Conservation (phyloP, 108 stramenopile species). For the Nitzschia sp. region DNA sequence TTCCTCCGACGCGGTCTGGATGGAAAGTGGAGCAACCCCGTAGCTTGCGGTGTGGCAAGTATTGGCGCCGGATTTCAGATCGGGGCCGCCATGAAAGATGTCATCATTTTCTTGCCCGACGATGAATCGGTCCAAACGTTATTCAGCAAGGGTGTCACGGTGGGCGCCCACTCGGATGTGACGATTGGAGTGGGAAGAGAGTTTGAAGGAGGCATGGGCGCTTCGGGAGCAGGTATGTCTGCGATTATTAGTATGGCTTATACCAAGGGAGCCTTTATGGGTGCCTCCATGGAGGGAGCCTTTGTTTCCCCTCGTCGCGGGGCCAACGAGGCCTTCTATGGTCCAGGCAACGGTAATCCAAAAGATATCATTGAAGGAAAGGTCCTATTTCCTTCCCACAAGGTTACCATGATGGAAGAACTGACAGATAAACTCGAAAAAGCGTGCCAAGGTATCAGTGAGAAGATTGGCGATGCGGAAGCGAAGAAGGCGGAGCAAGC, state of each 20-base stretch:
- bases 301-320: not conserved
- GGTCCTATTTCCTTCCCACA: conserved; percentile 16
- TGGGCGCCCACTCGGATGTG: conserved; percentile 28
- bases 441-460: conserved; percentile 9
- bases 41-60: conserved; percentile 61
- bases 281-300: conserved; percentile 2
- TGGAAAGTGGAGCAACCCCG: conserved; percentile 67
- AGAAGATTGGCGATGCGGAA: conserved; percentile 7
- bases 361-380: not conserved
- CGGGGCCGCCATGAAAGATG: conserved; percentile 75
- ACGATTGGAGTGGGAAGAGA: conserved; percentile 41
- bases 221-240: conserved; percentile 33
- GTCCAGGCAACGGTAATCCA: not conserved
- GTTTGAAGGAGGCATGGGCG: conserved; percentile 38
- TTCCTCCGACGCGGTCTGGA: conserved; percentile 45
- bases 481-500: not conserved
- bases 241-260: conserved; percentile 26
- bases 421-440: conserved; percentile 18
- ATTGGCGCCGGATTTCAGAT: conserved; percentile 52
- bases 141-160: conserved; percentile 16
- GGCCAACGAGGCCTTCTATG: conserved; percentile 2
- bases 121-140: conserved; percentile 19
- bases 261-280: conserved; percentile 8
- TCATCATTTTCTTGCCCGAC: conserved; percentile 51
- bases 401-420: conserved; percentile 28